Evolutionary conservation across 1,284 basidiomycete species (phyloP), one percentile per base, ranked within the genome.

Genomic region (Papiliotrema laurentii): DNA sequence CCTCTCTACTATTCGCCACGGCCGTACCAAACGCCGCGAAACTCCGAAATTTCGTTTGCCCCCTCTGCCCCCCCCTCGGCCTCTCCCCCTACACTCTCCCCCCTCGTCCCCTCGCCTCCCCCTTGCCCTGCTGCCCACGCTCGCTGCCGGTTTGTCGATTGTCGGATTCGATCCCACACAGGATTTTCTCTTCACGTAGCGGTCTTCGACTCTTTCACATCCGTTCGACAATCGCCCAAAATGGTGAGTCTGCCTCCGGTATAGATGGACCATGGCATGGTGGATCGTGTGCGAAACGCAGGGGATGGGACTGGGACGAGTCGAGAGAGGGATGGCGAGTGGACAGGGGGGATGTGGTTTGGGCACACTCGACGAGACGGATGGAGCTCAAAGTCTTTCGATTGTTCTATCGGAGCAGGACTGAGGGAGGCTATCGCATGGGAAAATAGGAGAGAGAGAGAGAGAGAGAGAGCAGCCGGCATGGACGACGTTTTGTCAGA

Each of bases 11-110:
- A n/a, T n/a, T n/a, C n/a, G n/a, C n/a, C n/a, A n/a, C n/a, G 30
- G 31, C 16, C 3, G 27, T 18, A n/a, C 30, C 13, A 51, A 51
- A 46, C 49, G 33, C 49, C 49, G 49, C 49, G 49, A 51, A 51
- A 51, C 49, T 51, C 49, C 49, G 49, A 14, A 33, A 5, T 42
- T 28, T 42, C 27, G 9, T 33, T 33, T 9, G 30, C 30, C 9
- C 30, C 9, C 30, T 10, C 30, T n/a, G 30, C n/a, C n/a, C n/a
- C n/a, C n/a, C n/a, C n/a, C n/a, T n/a, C n/a, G n/a, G n/a, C n/a
- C 10, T 26, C 24, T 5, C 38, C 41, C 7, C 35, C 35, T 14
- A 7, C n/a, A 22, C 13, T 16, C 31, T 27, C 27, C 6, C 28
- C 42, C 25, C 11, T 31, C 19, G 10, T 25, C 16, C 37, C 37